Percentiles rank a stretch among this genome's conserved stretches.
Conservation (phyloP, 208 protist species). For the Phytomonas sp. region DNA sequence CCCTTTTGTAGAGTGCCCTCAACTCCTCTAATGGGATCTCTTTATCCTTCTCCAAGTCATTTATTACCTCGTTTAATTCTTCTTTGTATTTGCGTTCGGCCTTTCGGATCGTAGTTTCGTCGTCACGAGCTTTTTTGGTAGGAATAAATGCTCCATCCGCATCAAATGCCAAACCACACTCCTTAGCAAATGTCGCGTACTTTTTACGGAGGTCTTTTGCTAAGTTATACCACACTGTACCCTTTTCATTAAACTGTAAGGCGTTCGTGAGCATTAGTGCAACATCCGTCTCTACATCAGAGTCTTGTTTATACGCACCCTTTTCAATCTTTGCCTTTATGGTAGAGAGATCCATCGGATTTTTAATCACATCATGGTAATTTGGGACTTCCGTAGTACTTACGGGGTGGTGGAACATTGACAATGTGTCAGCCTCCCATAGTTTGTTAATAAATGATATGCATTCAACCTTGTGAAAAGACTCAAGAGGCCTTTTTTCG, state of each 20-base stretch:
- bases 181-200: conserved; percentile 36
- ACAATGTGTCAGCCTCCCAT: conserved; percentile 66
- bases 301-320: conserved; percentile 50
- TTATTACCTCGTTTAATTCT: conserved; percentile 56
- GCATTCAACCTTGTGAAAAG: conserved; percentile 44
- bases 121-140: conserved; percentile 48
- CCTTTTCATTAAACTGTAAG: conserved; percentile 76
- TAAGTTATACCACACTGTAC: conserved; percentile 44
- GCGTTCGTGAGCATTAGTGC: conserved; percentile 85
- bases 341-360: conserved; percentile 75
- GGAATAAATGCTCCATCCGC: conserved; percentile 76
- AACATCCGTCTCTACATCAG: conserved; percentile 71
- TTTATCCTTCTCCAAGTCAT: conserved; percentile 71
- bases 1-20: conserved; percentile 42
- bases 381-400: conserved; percentile 63
- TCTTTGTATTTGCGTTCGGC: conserved; percentile 59
- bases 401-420: conserved; percentile 86
- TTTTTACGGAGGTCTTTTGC: conserved; percentile 49
- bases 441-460: conserved; percentile 57
- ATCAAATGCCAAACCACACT: conserved; percentile 48
- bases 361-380: conserved; percentile 56
- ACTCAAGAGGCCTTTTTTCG: conserved; percentile 29
- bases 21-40: conserved; percentile 78
- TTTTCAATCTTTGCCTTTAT: conserved; percentile 57
- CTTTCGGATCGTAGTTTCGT: conserved; percentile 72